Base-by-base conservation (phyloP, 768 basidiomycete species). In the Strobilomyces dryophilus region DNA sequence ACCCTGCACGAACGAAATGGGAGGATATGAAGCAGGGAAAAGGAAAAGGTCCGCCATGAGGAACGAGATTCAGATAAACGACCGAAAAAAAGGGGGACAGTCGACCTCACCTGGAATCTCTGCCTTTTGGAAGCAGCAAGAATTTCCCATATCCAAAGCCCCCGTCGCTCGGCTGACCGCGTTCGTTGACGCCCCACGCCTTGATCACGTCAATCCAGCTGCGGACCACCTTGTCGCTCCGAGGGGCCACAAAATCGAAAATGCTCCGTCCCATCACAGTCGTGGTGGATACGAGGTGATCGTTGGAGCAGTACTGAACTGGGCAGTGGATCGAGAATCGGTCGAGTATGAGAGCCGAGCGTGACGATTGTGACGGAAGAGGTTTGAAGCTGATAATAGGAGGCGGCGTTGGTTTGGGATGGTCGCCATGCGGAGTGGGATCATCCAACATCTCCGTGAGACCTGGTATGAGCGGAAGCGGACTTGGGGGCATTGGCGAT, bases 131-230 rank as follows among this genome's bases (percentile, higher is more conserved):
- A 48, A 78, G 67, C 4, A 89, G 61, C 39, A 67, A 71, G 60
- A 92, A 92, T 61, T 78, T 80, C 17, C 88, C 88, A 69, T 87
- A 92, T 15, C 87, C 89, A 64, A 92, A 92, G 1, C 89, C 89
- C 32, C 89, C 88, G 58, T 90, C 87, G 63, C 85, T 87, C 21
- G 89, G 89, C 68, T 87, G 85, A 0, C 89, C 89, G 3, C 82
- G 79, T 66, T 91, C 89, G 56, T 91, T 91, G 45, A 91, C 87
- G 17, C 89, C 89, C 85, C 89, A 90, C 2, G 82, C 79, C 65
- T 92, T 92, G 61, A 90, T 81, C 47, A 81, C 79, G 55, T 83
- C 83, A 47, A 92, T 83, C 87, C 87, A 90, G 49, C 75, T 78
- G 24, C 81, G 79, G 21, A 92, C 87, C 46, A 78, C 74, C 11